A percentile compares a stretch with the other conserved stretches of the same genome.
phyloP scores from a whole-genome alignment of 306 rosid species.

The Trichosanthes truncata region DNA sequence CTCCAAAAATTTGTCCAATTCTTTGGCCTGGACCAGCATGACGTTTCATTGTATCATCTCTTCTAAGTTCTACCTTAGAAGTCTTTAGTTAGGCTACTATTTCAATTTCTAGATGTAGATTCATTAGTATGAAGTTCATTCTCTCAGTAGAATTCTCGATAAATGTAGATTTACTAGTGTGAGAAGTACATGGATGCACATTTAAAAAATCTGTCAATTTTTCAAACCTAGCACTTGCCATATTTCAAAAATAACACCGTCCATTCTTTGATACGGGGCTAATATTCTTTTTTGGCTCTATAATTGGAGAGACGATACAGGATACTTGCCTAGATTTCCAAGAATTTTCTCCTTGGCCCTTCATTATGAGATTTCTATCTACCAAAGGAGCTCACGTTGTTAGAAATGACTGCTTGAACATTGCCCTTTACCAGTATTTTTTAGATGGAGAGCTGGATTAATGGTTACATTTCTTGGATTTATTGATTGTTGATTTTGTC shows the following conservation, averaged over 20 bases:
- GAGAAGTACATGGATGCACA: neutral
- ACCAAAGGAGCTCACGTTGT: neutral
- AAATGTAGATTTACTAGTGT: neutral
- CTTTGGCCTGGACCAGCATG: neutral
- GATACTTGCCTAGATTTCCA: neutral
- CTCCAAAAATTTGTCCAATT: neutral
- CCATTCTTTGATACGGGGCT: neutral
- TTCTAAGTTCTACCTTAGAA: neutral
- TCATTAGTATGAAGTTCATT: neutral
- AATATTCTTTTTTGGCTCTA: neutral
- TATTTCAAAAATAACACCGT: neutral
- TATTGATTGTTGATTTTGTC: too few species aligned
- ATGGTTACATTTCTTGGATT: too few species aligned
- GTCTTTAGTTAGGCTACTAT: neutral
- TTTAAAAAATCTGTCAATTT: neutral
- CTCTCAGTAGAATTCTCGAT: neutral
- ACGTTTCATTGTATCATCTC: neutral
- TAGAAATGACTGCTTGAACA: neutral
- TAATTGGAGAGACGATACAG: neutral
- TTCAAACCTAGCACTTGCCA: neutral
- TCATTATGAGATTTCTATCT: neutral
- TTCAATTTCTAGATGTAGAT: neutral
- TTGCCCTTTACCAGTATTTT: neutral
- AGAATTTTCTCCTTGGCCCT: neutral
- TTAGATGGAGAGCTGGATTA: too few species aligned